phyloP scores from a whole-genome alignment of 192 early-diverging fungal species.

The Funneliformis mosseae region DNA sequence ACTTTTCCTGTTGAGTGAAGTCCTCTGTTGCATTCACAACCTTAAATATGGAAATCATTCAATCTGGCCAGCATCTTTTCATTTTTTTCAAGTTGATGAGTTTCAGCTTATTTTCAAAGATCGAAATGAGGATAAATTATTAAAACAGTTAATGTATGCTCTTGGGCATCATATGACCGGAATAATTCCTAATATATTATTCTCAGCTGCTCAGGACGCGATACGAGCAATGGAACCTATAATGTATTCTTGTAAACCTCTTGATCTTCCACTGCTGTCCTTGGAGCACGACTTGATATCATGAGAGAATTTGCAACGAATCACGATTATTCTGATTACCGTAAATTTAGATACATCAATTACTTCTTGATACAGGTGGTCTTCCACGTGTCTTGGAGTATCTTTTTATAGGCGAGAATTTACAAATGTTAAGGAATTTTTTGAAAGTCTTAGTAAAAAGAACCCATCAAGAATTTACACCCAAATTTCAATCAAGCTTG shows the following conservation, averaged over 20 bases:
- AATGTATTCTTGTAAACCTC: not conserved
- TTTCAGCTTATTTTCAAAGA: slow-evolving; percentile 12
- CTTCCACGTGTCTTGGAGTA: not conserved
- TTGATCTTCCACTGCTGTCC: not conserved
- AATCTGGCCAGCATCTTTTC: not conserved
- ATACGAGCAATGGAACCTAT: slow-evolving; percentile 4
- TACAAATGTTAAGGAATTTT: not conserved
- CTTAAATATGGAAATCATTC: not conserved
- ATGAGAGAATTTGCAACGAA: slow-evolving; percentile 11
- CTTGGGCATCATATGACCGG: not conserved
- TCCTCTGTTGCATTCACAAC: too few relatives aligned
- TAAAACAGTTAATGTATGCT: not conserved
- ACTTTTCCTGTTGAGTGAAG: too few relatives aligned
- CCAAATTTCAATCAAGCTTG: too few relatives aligned
- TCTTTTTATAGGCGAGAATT: not conserved
- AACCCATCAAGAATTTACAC: too few relatives aligned
- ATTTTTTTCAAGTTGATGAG: slow-evolving; percentile 3
- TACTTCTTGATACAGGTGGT: slow-evolving; percentile 18
- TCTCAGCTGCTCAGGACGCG: not conserved
- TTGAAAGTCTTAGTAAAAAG: not conserved
- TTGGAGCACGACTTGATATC: not conserved
- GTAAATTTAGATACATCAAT: not conserved
- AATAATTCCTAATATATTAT: too few relatives aligned
- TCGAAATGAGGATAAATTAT: not conserved
- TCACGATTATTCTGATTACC: not conserved